Evolutionary conservation across 805 yeast species (phyloP), one percentile per base, ranked within the genome.

Genomic region (Metschnikowia arizonensis): DNA sequence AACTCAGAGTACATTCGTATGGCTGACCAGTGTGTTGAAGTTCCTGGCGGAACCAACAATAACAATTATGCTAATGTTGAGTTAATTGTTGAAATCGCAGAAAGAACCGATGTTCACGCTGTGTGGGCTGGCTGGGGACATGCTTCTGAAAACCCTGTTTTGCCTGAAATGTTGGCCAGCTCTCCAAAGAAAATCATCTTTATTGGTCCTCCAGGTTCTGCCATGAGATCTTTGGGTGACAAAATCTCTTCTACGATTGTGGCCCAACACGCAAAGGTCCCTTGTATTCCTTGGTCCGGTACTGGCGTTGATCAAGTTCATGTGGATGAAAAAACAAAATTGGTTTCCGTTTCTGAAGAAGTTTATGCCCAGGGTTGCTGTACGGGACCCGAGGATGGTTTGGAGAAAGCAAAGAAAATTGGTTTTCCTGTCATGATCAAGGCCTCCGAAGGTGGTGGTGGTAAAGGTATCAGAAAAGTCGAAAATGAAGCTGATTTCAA

Each of bases 101-200:
- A 93, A 72, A 85, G 97, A 73, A 85, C 95, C 35, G 81, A 88
- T 54, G 97, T 87, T 46, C 96, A 93, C 65, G 99, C 99, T 21
- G 99, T 93, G 47, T 93, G 99, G 99, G 99, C 99, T 29, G 99
- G 99, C 60, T 93, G 99, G 99, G 99, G 99, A 60, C 99, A 95
- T 65, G 99, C 99, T 24, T 88, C 97, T n/a, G 99, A 93, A 73
- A 91, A 95, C 71, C 99, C 99, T 23, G 66, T 73, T 38, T 79
- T 93, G 54, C 99, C 99, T 24, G 99, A 93, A 68, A 81, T 78
- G 67, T 77, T 93, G 64, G 97, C 98, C 12, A 83, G 84, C n/a
- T 88, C 97, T 15, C 88, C 90, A 49, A 85, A 88, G 66, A 86
- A 79, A 61, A 85, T 95, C 59, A 77, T 93, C 45, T 93, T 93